Base-by-base conservation (phyloP, 1,139 yeast species). In the Lodderomyces metapsilosis region DNA sequence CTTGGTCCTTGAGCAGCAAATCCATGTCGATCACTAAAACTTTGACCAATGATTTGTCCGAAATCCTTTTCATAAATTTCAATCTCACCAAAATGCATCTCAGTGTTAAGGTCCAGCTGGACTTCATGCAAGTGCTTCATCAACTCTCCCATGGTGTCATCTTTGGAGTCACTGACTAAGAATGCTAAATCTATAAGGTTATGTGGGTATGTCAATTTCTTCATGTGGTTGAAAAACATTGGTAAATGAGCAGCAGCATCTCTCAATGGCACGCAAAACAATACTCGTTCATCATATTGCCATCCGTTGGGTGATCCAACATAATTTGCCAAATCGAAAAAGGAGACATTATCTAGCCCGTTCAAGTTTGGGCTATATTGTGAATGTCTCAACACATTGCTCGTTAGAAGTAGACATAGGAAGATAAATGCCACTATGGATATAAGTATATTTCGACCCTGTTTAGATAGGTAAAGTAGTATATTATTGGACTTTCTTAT, bases 201-300 rank as follows among this genome's bases (percentile, higher is more conserved):
- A 54, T 78, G 83, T 10, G 83, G 83, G 51, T 78, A 78, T 2
- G 82, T 74, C 57, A 78, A 64, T 57, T 78, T 78, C 47, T 57
- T 63, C 80, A 78, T 71, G 52, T 77, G 82, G 22, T 74, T 68
- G 50, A 78, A 78, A 52, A 78, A 78, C 84, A 78, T 78, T 25
- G 83, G 82, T 52, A 78, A 65, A 54, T 78, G 83, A n/a, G 76
- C 71, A 4, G 81, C 77, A 1, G 84, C 84, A 54, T 78, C 83
- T 61, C 84, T 62, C 49, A 78, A 63, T 1, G 84, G 84, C 5
- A 78, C 83, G 50, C 82, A 76, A 51, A 78, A 76, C 32, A 78
- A 54, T 17, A 78, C 80, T 20, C 82, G 52, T 52, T 78, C 82
- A 15, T 76, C 75, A 28, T 66, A 56, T 44, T 73, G 76, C 82